phyloP scores from a whole-genome alignment of 352 stramenopile species.

The Phytopythium oedochilum region DNA sequence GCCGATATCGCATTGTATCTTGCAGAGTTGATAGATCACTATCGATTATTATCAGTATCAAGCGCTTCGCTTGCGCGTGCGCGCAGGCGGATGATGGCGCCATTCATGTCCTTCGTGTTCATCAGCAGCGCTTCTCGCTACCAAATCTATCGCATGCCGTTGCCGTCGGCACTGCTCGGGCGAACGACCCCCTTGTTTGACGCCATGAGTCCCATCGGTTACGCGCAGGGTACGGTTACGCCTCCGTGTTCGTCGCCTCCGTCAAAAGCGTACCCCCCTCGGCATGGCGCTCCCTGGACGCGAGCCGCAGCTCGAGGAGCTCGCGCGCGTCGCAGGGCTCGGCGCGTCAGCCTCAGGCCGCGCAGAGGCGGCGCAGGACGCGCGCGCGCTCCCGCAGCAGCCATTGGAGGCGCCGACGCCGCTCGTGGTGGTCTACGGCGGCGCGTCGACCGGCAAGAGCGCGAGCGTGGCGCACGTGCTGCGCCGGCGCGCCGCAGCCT shows the following conservation, averaged over 20 bases:
- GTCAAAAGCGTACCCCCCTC: too few species aligned
- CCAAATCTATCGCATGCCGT: too few species aligned
- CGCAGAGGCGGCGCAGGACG: background rate
- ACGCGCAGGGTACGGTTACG: background rate
- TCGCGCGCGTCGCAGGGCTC: constrained; percentile 41
- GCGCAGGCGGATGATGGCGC: too few species aligned
- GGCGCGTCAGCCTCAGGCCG: background rate
- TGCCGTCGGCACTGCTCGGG: too few species aligned
- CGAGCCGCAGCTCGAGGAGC: constrained; percentile 40
- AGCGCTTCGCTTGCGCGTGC: too few species aligned
- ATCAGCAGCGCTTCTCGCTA: too few species aligned
- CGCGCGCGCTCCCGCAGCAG: background rate
- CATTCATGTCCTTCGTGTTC: too few species aligned
- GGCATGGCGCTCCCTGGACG: constrained; percentile 52
- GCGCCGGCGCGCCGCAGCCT: constrained; percentile 19
- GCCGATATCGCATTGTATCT: too few species aligned
- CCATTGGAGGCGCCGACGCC: constrained; percentile 37
- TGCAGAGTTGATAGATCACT: too few species aligned
- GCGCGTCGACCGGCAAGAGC: constrained; percentile 76
- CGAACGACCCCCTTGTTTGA: too few species aligned
- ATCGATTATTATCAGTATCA: too few species aligned
- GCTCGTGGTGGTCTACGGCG: constrained; percentile 68
- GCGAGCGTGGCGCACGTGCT: constrained; percentile 42
- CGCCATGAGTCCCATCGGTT: background rate
- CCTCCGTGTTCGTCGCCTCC: too few species aligned